These are phyloP conservation scores for Allium fistulosum DNA, from an alignment of 106 monocot species.

Conservation along the genomic window DNA sequence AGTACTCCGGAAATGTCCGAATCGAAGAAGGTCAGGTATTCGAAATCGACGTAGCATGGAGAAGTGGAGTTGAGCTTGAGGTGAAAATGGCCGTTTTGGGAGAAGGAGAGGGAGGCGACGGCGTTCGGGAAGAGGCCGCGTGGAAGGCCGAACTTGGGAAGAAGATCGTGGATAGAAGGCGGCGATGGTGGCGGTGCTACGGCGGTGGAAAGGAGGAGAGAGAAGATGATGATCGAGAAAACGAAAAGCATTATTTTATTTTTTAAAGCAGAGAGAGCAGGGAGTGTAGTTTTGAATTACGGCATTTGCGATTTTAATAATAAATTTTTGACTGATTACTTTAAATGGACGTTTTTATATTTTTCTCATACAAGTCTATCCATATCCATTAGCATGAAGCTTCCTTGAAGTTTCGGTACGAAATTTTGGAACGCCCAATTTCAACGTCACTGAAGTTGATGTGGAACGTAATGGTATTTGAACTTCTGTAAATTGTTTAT, in stretches of 20 bases:
- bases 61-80: constrained; percentile 21
- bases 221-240: background rate
- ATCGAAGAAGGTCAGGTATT: constrained; percentile 61
- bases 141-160: constrained; percentile 59
- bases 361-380: too few species aligned
- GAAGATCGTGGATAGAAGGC: constrained; percentile 57
- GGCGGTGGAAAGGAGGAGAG: background rate
- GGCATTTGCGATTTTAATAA: too few species aligned
- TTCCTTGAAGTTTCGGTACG: too few species aligned
- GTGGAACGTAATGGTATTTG: too few species aligned
- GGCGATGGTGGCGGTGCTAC: background rate
- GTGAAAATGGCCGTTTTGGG: constrained; percentile 29
- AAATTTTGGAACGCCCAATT: too few species aligned
- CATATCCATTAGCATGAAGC: too few species aligned
- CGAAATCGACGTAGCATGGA: constrained; percentile 67
- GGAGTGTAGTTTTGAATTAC: too few species aligned
- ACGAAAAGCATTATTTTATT: too few species aligned
- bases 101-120: constrained; percentile 43
- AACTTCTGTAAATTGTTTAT: too few species aligned
- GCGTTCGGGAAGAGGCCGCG: constrained; percentile 64
- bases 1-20: constrained; percentile 46
- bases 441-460: too few species aligned
- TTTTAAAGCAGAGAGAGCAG: background rate
- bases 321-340: too few species aligned
- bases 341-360: too few species aligned